phyloP scores from a whole-genome alignment of 78 protist genomes.

The Planoprotostelium fungivorum region DNA sequence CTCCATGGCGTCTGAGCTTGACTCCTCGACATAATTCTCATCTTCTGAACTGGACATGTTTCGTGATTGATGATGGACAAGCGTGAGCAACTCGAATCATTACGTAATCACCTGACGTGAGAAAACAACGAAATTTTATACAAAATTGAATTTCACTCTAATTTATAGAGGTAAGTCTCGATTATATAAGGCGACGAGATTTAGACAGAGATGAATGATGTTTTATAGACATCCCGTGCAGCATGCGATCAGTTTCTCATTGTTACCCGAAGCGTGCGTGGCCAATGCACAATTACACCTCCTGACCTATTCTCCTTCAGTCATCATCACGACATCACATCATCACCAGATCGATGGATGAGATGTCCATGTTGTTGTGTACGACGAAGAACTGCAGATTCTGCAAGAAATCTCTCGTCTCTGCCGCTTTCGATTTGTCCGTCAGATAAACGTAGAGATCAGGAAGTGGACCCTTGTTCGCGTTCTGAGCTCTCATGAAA shows the following conservation, averaged over 20 bases:
- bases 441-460: background rate
- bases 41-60: background rate
- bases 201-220: background rate
- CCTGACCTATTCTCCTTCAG: background rate
- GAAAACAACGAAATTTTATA: background rate
- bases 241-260: background rate
- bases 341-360: background rate
- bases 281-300: background rate
- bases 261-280: background rate
- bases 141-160: too few species aligned
- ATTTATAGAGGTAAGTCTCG: too few species aligned
- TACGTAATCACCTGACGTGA: background rate
- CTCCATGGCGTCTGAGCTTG: background rate
- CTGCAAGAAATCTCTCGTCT: background rate
- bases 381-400: slow-evolving; percentile 10
- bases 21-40: background rate
- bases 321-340: background rate
- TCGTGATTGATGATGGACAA: background rate
- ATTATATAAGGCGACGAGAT: too few species aligned
- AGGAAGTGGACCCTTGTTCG: background rate
- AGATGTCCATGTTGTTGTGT: slow-evolving; percentile 16
- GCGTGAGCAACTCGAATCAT: background rate
- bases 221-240: background rate
- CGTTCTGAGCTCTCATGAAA: background rate
- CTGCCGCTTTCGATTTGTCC: background rate